A percentile compares a stretch with the other conserved stretches of the same genome.
Conservation (phyloP, 2,329 filamentous ascomycete species). For the Pseudomassariella vexata region DNA sequence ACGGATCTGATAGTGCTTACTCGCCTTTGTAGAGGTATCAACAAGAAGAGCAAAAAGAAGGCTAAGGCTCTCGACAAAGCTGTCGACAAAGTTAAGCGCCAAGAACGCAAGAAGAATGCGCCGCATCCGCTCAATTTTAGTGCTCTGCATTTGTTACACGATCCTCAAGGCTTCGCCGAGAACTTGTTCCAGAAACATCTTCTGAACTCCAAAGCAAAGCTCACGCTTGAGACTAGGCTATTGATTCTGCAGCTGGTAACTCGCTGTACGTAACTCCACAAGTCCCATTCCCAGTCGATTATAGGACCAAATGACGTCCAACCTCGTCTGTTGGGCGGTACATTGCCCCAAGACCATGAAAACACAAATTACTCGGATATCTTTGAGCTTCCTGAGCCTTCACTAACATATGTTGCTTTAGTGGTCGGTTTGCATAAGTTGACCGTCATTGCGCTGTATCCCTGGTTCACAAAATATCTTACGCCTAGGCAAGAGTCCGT, state of each 20-base stretch:
- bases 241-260: conserved; percentile 88
- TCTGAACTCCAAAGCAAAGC: conserved; percentile 76
- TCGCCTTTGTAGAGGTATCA: no score
- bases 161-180: conserved; percentile 92
- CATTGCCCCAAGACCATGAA: no score
- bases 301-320: no score
- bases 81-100: conserved; percentile 72
- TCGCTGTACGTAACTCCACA: no score
- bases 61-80: conserved; percentile 74
- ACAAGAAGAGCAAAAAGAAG: conserved; percentile 94
- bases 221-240: conserved; percentile 83
- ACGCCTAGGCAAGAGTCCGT: conserved; percentile 84
- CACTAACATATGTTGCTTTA: no score
- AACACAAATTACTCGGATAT: no score
- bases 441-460: conserved; percentile 85
- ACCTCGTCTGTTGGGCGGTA: no score
- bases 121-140: conserved; percentile 93
- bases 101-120: conserved; percentile 81
- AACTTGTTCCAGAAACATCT: conserved; percentile 85
- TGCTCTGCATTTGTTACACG: conserved; percentile 85
- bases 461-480: conserved; percentile 90
- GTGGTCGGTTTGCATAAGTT: conserved; percentile 92
- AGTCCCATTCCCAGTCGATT: no score
- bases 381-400: no score
- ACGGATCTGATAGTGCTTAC: no score